phyloP scores from a whole-genome alignment of 805 yeast species.

The Tetrapisispora iriomotensis region DNA sequence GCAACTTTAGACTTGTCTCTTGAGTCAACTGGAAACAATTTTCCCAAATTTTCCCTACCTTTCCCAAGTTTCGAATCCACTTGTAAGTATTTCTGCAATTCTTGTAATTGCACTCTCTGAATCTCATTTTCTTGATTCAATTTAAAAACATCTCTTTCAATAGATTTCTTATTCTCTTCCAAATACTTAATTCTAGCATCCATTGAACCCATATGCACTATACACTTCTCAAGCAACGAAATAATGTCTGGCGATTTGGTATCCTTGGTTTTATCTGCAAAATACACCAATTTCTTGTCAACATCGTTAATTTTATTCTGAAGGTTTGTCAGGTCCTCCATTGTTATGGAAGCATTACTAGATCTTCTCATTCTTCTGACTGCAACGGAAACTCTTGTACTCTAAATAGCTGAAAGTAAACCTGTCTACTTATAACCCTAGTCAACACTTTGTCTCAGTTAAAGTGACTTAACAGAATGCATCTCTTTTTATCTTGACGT shows the following conservation, averaged over 20 bases:
- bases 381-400: too few species aligned
- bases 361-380: too few species aligned
- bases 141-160: not conserved
- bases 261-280: not conserved
- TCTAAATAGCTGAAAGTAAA: too few species aligned
- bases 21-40: too few species aligned
- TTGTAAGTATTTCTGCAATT: not conserved
- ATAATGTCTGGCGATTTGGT: not conserved
- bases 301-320: not conserved
- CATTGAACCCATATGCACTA: slow-evolving; percentile 1
- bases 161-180: not conserved
- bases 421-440: too few species aligned
- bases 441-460: too few species aligned
- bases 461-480: too few species aligned
- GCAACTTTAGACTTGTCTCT: not conserved
- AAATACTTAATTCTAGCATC: not conserved
- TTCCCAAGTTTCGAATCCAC: not conserved
- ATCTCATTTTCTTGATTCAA: not conserved
- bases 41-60: too few species aligned
- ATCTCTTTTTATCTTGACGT: too few species aligned
- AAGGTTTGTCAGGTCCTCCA: not conserved
- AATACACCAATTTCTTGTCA: not conserved
- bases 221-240: not conserved
- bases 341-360: not conserved
- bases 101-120: not conserved